Base-by-base conservation (phyloP, 2,329 filamentous ascomycete species). In the Hypoxylon sp. region DNA sequence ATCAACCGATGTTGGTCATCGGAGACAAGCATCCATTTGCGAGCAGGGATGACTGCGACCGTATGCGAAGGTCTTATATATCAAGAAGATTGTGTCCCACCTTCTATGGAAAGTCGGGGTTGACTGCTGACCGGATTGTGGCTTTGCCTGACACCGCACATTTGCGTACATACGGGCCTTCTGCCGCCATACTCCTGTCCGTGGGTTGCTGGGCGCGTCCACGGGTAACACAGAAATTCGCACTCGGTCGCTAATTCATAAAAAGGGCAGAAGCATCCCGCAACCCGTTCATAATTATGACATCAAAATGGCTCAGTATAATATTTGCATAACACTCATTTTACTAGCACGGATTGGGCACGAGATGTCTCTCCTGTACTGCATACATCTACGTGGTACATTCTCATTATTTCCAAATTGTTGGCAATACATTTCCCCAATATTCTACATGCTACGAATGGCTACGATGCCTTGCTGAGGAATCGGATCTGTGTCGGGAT, bases 61-160 rank as follows among this genome's bases (percentile, higher is more conserved):
- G 49, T 67, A 63, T 59, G 45, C 57, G 28, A 51, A 38, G 19
- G 43, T 60, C 25, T 51, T n/a, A 23, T 55, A 52, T 53, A 50
- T 61, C 51, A 28, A 66, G 61, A 49, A 28, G 41, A 51, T 32
- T 30, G 34, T 46, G 68, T 65, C 68, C 68, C 68, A 72, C 60
- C 67, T 30, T 30, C 5, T 30, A 30, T 68, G 63, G 67, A 73
- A 72, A 67, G 69, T 71, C 67, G 69, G 71, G 43, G 58, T 70
- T 72, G 62, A 67, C 69, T 71, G 71, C 67, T 73, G 71, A 73
- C 71, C 71, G 69, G 55, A 59, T 55, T 66, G 71, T 72, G 69
- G 71, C 69, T 71, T 66, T 65, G 68, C 67, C 62, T 70, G 67
- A 69, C 64, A 67, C 64, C 53, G 51, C 62, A 62, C 65, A 41